phyloP scores from a whole-genome alignment of 495 filamentous ascomycete species.

The Penicillium nucicola region DNA sequence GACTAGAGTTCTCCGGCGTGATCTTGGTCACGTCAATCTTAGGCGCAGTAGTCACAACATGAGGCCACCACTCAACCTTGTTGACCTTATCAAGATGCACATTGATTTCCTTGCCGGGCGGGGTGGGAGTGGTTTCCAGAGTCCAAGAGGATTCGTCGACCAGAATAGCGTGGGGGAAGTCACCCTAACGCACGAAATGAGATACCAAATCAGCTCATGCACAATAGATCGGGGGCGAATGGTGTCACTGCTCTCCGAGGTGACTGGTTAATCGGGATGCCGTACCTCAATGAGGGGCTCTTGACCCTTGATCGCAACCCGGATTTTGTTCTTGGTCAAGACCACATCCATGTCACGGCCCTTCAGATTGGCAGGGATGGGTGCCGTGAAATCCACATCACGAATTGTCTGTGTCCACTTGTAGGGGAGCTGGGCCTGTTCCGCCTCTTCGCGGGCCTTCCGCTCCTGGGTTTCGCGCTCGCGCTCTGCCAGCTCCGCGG shows the following conservation, averaged over 20 bases:
- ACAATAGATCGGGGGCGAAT: not conserved
- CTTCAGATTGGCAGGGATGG: constrained; percentile 76
- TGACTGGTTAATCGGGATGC: not conserved
- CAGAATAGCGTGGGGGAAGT: constrained; percentile 74
- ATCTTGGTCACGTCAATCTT: constrained; percentile 95
- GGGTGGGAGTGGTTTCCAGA: constrained; percentile 61
- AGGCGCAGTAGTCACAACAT: constrained; percentile 74
- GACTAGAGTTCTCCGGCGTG: constrained; percentile 82
- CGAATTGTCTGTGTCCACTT: constrained; percentile 96
- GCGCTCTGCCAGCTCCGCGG: constrained; percentile 49
- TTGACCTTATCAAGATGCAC: constrained; percentile 96
- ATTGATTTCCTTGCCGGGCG: constrained; percentile 68
- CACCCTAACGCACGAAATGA: constrained; percentile 54
- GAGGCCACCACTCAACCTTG: constrained; percentile 97
- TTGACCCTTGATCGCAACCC: constrained; percentile 85
- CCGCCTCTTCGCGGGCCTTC: constrained; percentile 73
- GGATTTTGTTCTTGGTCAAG: constrained; percentile 73
- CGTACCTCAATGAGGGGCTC: constrained; percentile 79
- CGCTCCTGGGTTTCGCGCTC: constrained; percentile 61
- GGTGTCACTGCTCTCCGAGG: not conserved
- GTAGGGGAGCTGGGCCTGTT: constrained; percentile 92
- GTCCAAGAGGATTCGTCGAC: constrained; percentile 94
- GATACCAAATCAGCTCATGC: not conserved
- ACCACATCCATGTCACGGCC: constrained; percentile 80
- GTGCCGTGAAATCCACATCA: constrained; percentile 78